Percentiles rank a stretch among this genome's conserved stretches.
These are phyloP conservation scores for Colletotrichum phormii DNA, from an alignment of 2,329 filamentous ascomycete genomes.

Conservation along the genomic window DNA sequence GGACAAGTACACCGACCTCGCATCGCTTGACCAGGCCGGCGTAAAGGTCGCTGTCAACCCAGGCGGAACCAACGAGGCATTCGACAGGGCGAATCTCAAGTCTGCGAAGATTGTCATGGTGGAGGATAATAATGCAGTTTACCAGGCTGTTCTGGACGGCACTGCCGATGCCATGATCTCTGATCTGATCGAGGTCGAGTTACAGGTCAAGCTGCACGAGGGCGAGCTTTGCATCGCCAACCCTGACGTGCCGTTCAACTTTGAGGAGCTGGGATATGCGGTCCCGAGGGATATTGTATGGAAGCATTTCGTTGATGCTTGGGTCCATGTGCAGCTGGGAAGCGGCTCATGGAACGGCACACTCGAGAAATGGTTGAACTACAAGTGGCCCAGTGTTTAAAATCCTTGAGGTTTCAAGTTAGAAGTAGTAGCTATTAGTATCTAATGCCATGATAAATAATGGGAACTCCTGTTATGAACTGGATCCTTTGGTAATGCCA, in stretches of 20 bases:
- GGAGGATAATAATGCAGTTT: conserved; percentile 34
- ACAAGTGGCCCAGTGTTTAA: conserved; percentile 32
- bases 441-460: neutral
- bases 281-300: conserved; percentile 26
- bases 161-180: conserved; percentile 34
- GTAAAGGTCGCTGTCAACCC: conserved; percentile 33
- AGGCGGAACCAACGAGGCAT: conserved; percentile 34
- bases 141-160: conserved; percentile 25
- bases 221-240: conserved; percentile 32
- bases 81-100: conserved; percentile 34
- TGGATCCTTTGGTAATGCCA: neutral
- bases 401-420: too few relatives aligned
- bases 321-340: conserved; percentile 33
- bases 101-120: conserved; percentile 24
- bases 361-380: conserved; percentile 30
- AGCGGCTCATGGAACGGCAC: conserved; percentile 34
- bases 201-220: conserved; percentile 24
- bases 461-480: neutral
- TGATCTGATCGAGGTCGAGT: conserved; percentile 32
- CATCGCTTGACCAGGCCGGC: conserved; percentile 20
- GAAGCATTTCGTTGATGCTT: conserved; percentile 36
- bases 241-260: conserved; percentile 29
- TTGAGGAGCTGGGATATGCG: conserved; percentile 34
- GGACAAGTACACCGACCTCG: conserved; percentile 27
- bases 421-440: neutral